Evolutionary conservation across 805 yeast species (phyloP).

Genomic region (Suhomyces pyralidae): DNA sequence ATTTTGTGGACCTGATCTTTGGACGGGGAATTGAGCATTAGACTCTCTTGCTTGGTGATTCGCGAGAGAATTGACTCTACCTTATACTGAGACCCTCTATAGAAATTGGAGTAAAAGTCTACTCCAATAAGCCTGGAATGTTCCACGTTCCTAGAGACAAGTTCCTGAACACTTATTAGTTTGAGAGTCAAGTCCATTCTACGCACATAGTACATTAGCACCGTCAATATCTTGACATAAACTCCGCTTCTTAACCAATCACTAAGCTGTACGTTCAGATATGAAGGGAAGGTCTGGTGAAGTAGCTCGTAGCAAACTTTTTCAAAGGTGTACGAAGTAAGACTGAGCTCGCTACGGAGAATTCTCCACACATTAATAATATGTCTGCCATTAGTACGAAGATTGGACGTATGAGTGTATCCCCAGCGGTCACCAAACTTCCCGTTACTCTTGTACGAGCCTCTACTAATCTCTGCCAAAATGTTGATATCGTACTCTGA

Average conservation of each 20-base stretch:
- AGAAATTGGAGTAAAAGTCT: conserved; percentile 82
- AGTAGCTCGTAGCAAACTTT: conserved; percentile 67
- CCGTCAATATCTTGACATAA: conserved; percentile 35
- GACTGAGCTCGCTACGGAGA: conserved; percentile 56
- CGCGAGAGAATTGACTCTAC: conserved; percentile 83
- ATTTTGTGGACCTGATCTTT: conserved; percentile 78
- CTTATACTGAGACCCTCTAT: conserved; percentile 90
- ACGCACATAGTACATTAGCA: conserved; percentile 45
- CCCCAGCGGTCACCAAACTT: conserved; percentile 77
- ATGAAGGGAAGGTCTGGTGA: conserved; percentile 67
- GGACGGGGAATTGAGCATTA: conserved; percentile 72
- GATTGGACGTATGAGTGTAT: conserved; percentile 67
- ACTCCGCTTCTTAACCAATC: conserved; percentile 30
- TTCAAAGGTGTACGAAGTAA: conserved; percentile 72
- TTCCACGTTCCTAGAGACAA: conserved; percentile 70
- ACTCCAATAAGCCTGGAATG: conserved; percentile 84
- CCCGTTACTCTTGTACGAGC: conserved; percentile 44
- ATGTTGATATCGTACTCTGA: conserved; percentile 49
- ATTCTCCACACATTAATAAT: conserved; percentile 82
- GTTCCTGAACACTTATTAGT: conserved; percentile 59
- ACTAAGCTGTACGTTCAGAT: conserved; percentile 47
- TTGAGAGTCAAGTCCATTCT: conserved; percentile 44
- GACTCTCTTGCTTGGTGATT: conserved; percentile 73
- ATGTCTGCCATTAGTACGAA: conserved; percentile 76
- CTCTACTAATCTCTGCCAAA: conserved; percentile 60